Evolutionary conservation across 2,329 filamentous ascomycete genomes (phyloP), one percentile per base, ranked within the genome.

Genomic region (Aaosphaeria pasadenensis): DNA sequence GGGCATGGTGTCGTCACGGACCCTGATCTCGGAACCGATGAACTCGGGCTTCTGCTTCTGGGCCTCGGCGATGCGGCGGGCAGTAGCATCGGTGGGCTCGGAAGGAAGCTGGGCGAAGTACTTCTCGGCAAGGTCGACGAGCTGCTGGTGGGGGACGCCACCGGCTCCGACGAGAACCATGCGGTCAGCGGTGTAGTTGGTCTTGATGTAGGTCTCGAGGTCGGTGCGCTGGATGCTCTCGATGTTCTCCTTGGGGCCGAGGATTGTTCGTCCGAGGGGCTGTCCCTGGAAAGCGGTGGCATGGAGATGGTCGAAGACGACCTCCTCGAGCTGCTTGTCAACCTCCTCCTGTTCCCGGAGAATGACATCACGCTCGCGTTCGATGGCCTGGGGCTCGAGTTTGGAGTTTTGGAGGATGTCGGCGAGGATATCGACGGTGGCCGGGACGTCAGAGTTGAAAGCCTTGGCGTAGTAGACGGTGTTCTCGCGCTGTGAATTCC

Each of bases 381-480:
- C 91, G 70, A 94, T 96, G 66, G 94, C 92, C 49, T 83, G 79
- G 68, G 85, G 79, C 78, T 99, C 94, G 71, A 99, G 90, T 81
- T 95, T 96, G 61, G 94, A 97, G 85, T 99, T 95, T 76, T 97
- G 94, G 55, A 99, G 89, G 72, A 99, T 99, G 73, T 99, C 94
- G 80, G 94, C 88, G 54, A 99, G 89, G 69, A 99, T 97, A 75
- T 99, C 91, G 75, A 99, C 94, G 71, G 89, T 89, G 74, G 91
- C 88, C 67, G 91, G 91, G 53, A 97, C 91, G 73, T 99, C 92
- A 76, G 88, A 85, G 81, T 99, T 99, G 82, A 99, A 96, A 58
- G 92, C 87, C 81, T 97, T 96, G 77, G 94, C 94, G 76, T 97
- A 99, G 84, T 99, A 99, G 71, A 99, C 94, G 66, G 94, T 99